Evolutionary conservation across 352 stramenopile species (phyloP), one percentile per base, ranked within the genome.

Genomic region (Phytophthora sansomeana): DNA sequence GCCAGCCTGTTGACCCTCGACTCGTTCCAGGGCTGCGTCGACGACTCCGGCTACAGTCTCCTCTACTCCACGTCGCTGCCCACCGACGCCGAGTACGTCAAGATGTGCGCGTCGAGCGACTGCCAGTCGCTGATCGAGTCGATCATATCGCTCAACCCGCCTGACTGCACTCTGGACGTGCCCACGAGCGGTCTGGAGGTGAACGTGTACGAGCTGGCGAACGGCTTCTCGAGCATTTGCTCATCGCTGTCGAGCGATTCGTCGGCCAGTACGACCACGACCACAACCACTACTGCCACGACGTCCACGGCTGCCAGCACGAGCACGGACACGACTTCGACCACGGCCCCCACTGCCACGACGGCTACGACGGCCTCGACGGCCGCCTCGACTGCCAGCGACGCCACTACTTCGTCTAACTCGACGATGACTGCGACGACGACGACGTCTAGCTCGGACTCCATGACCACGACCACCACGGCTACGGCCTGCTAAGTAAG

Each of bases 31-130:
- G 48, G 54, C 16, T 78, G 73, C 55, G 52, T 55, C 8, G 58
- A 48, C 33, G 69, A 67, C 48, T 72, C 72, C 42, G 64, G 63
- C 33, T 81, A 74, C 58, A 72, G 44, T 38, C 60, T 77, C 17
- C 60, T 78, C 24, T 69, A 65, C 51, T 66, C 73, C 3, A 75
- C 68, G 2, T 58, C 63, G 29, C 51, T 75, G 5, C 73, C 73
- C 32, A 68, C 61, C 32, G 65, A 77, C 24, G 57, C 50, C 21
- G 54, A 77, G 53, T 67, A 75, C 26, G 35, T 24, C 4, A 16
- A 51, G 6, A 80, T 80, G 72, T 80, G 72, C 52, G 58, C 60
- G 17, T 72, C 58, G 29, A 58, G 10, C 13, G 28, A 64, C 38
- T 80, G 67, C 58, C 42, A 68, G 48, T 54, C 47, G n/a, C 49